Base-by-base conservation (phyloP, 2,329 filamentous ascomycete species). In the Zymoseptoria ardabiliae region DNA sequence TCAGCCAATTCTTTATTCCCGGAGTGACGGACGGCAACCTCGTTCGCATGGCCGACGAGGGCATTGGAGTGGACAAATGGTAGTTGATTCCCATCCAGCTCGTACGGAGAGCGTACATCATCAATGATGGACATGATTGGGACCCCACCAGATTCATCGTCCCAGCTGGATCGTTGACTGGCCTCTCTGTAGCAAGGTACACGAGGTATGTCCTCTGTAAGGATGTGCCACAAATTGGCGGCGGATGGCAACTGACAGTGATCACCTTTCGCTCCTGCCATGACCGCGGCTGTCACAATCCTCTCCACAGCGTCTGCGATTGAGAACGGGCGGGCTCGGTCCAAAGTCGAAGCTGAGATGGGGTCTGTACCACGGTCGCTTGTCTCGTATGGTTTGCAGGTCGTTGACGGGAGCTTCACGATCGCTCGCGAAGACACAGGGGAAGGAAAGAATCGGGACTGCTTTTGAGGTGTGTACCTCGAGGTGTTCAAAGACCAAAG, bases 31-130 rank as follows among this genome's bases (percentile, higher is more conserved):
- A 19, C 58, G 22, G 60, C 63, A 11, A 23, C 53, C 23, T 66
- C 66, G 49, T 68, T 69, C 5, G 64, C 59, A 50, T 60, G 52
- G 17, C 67, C 68, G 48, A 61, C 64, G 41, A 71, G 61, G 52
- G 65, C 68, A 58, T 71, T 71, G 50, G 59, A 59, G 45, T 71
- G 69, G 2, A 68, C 66, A 53, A 69, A 68, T 3, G 68, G 68
- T 4, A 67, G 23, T 53, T 63, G 65, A 10, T 52, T 61, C 25
- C 58, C 58, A 11, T 67, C 65, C 17, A 68, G 63, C 59, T 71
- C 67, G 23, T 59, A 53, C 19, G 53, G 28, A 17, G 51, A 30
- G 4, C 35, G 20, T 11, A 49, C 30, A 10, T 52, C 41, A 17
- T 54, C 25, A 20, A 25, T 6, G 3, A 20, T 17, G n/a, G 51